phyloP scores from a whole-genome alignment of 768 basidiomycete species.

The Crucibulum laeve region DNA sequence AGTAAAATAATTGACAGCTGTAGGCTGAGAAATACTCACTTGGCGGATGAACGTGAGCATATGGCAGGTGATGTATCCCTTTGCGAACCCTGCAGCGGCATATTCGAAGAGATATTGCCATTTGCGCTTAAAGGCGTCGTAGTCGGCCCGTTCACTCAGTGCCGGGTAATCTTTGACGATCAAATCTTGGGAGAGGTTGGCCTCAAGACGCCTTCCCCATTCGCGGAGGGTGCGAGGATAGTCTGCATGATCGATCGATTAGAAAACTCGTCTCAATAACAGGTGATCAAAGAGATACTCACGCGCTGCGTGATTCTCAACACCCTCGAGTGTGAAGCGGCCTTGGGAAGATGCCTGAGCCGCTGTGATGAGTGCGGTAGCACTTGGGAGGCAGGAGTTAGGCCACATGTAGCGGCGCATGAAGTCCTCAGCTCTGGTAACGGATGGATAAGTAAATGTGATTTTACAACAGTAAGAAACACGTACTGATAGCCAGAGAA shows the following conservation, averaged over 20 bases:
- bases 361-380: constrained; percentile 73
- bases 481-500: constrained; percentile 69
- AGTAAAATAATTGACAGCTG: neutral
- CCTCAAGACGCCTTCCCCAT: constrained; percentile 77
- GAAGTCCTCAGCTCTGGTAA: constrained; percentile 67
- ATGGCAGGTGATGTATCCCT: constrained; percentile 79
- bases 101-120: constrained; percentile 85
- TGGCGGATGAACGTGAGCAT: constrained; percentile 74
- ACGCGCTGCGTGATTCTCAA: constrained; percentile 84
- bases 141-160: constrained; percentile 50
- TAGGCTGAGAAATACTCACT: constrained; percentile 30
- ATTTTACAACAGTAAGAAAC: constrained; percentile 6
- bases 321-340: constrained; percentile 76
- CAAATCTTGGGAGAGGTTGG: constrained; percentile 55
- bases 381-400: constrained; percentile 83
- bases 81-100: constrained; percentile 74
- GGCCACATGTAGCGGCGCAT: constrained; percentile 90
- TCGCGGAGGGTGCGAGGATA: constrained; percentile 92
- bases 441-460: constrained; percentile 3
- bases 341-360: constrained; percentile 68
- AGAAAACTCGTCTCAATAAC: no score
- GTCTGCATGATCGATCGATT: no score
- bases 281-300: constrained; percentile 27
- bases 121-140: constrained; percentile 71
- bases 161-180: constrained; percentile 58